Base-by-base conservation (phyloP, 2,329 filamentous ascomycete species). In the Talaromyces atroroseus region DNA sequence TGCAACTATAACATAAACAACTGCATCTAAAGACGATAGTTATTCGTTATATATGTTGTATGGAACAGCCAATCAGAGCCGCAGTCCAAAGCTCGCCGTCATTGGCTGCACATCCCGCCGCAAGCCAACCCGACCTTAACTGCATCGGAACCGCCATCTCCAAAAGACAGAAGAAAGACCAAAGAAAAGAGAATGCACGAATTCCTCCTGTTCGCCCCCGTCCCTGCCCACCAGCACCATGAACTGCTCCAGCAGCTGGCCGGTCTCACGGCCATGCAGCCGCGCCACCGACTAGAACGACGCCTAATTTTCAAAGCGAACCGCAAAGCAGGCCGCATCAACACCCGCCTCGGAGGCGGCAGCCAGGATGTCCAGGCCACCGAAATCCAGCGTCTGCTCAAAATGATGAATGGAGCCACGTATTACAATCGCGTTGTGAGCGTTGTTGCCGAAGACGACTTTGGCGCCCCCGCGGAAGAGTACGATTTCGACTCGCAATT, bases 161-260 rank as follows among this genome's bases (percentile, higher is more conserved):
- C 11, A 40, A 11, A 29, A 16, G 11, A 11, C n/a, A 26, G 42
- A 29, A 51, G 7, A 23, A 44, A 44, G 18, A 36, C 26, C 26
- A 29, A 36, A 16, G 1, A 29, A 18, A 5, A 14, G 16, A 52
- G 60, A 58, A 85, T 86, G 83, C 82, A 86, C 70, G 83, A 86
- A 73, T 76, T 84, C 62, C 73, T 83, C 49, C 77, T 86, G 47
- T 84, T 81, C 71, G 82, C 80, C 63, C 79, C 82, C 64, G 76
- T 86, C 56, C 77, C 82, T 10, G 68, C 71, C 34, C 70, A 77
- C 40, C 81, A 83, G 64, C 82, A 85, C 73, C 74, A 80, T 65
- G 82, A 83, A 68, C 76, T 85, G 18, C 73, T 85, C 54, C 80
- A 82, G 65, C 81, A 86, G 63, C 75, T 87, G 48, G 79, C 82